A percentile compares a stretch with the other conserved stretches of the same genome.
These are phyloP conservation scores for Agrocybe praecox DNA, from an alignment of 768 basidiomycete genomes.

Conservation along the genomic window DNA sequence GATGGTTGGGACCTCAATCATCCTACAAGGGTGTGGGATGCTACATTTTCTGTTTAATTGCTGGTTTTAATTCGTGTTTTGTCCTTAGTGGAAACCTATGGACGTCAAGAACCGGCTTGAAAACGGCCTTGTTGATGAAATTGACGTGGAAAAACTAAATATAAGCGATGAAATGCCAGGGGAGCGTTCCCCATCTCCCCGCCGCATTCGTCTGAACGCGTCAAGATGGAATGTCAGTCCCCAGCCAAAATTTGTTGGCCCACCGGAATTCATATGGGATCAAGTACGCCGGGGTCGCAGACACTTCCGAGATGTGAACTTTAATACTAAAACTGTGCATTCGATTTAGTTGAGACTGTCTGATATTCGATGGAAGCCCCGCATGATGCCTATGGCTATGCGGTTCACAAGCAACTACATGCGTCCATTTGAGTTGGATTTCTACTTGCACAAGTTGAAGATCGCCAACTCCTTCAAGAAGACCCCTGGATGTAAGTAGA, in stretches of 20 bases:
- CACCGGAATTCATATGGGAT: slow-evolving; percentile 15
- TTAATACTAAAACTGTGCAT: background rate
- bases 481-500: slow-evolving; percentile 44
- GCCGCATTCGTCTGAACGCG: slow-evolving; percentile 10
- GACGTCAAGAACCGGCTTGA: slow-evolving; percentile 15
- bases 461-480: slow-evolving; percentile 37
- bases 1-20: background rate
- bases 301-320: background rate
- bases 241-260: background rate
- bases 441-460: slow-evolving; percentile 19
- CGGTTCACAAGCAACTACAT: background rate
- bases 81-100: slow-evolving; percentile 19
- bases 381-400: slow-evolving; percentile 5
- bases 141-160: slow-evolving; percentile 5
- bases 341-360: slow-evolving; percentile 3
- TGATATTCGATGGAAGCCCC: slow-evolving; percentile 10
- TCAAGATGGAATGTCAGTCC: slow-evolving; percentile 7
- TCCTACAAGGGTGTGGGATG: background rate
- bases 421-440: slow-evolving; percentile 19
- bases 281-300: slow-evolving; percentile 9
- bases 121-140: background rate
- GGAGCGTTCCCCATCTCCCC: background rate
- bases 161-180: slow-evolving; percentile 2
- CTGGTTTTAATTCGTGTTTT: background rate
- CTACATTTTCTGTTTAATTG: background rate